Percentiles rank a stretch among this genome's conserved stretches.
These are phyloP conservation scores for Lojkania enalia DNA, from an alignment of 2,329 filamentous ascomycete genomes.

Conservation along the genomic window DNA sequence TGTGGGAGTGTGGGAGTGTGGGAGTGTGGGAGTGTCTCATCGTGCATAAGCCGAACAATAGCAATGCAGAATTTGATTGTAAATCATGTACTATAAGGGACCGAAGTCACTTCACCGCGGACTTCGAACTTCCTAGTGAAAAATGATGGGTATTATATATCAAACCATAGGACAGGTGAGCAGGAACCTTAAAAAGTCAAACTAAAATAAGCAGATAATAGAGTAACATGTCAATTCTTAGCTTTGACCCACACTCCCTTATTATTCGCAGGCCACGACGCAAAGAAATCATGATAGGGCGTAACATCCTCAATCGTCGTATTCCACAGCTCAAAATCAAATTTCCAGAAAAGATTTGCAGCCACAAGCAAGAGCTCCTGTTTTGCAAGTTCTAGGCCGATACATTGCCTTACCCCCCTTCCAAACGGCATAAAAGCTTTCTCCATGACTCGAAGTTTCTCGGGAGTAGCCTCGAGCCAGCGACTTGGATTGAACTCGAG, in stretches of 20 bases:
- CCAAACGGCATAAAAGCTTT: slow-evolving; percentile 19
- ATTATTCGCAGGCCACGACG: background rate
- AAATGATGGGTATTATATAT: too few relatives aligned
- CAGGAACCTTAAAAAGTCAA: too few relatives aligned
- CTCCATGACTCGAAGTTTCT: slow-evolving; percentile 10
- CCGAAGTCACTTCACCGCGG: too few relatives aligned
- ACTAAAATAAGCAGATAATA: too few relatives aligned
- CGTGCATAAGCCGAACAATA: too few relatives aligned
- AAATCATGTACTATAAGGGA: too few relatives aligned
- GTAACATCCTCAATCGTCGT: slow-evolving; percentile 15
- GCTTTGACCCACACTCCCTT: slow-evolving; percentile 14
- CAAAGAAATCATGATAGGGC: slow-evolving; percentile 14
- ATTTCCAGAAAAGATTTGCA: slow-evolving; percentile 18
- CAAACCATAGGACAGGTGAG: too few relatives aligned
- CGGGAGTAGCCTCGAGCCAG: slow-evolving; percentile 13
- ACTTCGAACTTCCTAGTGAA: too few relatives aligned
- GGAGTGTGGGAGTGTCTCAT: too few relatives aligned
- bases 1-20: too few relatives aligned
- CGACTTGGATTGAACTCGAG: slow-evolving; percentile 19
- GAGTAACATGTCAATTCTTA: slow-evolving; percentile 3
- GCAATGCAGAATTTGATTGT: too few relatives aligned
- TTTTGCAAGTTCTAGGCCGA: slow-evolving; percentile 20
- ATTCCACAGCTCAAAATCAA: slow-evolving; percentile 15
- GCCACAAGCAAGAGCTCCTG: slow-evolving; percentile 15
- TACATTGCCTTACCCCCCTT: slow-evolving; percentile 18